These are phyloP conservation scores for Crithidia sp. DNA, from an alignment of 208 protist species.

Conservation along the genomic window DNA sequence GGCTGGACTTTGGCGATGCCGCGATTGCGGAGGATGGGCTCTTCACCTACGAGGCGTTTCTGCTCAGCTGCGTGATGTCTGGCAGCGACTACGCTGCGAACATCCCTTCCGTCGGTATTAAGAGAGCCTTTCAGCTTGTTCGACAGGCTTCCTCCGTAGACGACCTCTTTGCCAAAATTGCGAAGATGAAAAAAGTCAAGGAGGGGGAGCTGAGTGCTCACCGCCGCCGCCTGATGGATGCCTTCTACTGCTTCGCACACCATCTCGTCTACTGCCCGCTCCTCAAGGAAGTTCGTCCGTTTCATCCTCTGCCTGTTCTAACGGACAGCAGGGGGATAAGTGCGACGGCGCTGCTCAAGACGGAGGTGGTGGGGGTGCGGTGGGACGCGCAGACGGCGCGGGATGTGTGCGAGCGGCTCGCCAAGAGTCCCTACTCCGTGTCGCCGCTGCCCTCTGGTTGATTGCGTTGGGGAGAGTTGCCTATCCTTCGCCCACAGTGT, in stretches of 20 bases:
- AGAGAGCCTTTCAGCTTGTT: constrained; percentile 91
- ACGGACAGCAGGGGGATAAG: not conserved
- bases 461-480: no score
- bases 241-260: constrained; percentile 90
- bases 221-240: constrained; percentile 48
- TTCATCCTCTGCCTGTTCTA: constrained; percentile 50
- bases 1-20: not conserved
- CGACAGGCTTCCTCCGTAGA: constrained; percentile 46
- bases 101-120: constrained; percentile 92
- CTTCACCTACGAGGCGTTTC: constrained; percentile 87
- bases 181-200: constrained; percentile 55
- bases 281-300: constrained; percentile 38
- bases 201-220: constrained; percentile 64
- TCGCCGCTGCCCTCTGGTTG: constrained; percentile 37
- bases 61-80: constrained; percentile 95
- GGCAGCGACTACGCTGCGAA: constrained; percentile 98
- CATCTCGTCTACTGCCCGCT: constrained; percentile 89
- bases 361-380: constrained; percentile 59
- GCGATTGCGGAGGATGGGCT: not conserved
- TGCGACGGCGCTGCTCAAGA: constrained; percentile 27
- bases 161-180: constrained; percentile 53
- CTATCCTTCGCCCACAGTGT: no score
- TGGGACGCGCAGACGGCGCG: constrained; percentile 47
- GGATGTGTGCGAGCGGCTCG: constrained; percentile 67
- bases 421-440: constrained; percentile 63